phyloP scores from a whole-genome alignment of 305 asterid genomes.

The Andrographis paniculata region DNA sequence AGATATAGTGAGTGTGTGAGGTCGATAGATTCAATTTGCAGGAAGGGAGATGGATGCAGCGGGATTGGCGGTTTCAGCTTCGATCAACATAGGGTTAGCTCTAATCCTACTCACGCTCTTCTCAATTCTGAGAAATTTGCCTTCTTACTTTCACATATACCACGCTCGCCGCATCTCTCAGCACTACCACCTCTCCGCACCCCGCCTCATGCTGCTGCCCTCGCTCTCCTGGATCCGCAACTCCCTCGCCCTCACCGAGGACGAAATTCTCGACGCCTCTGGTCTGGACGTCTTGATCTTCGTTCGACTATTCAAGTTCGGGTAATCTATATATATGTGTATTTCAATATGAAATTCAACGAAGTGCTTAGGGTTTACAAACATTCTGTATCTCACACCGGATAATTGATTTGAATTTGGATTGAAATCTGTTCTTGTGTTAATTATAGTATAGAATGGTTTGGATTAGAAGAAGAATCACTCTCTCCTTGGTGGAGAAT shows the following conservation, averaged over 20 bases:
- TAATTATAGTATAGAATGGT: no score
- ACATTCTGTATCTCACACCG: no score
- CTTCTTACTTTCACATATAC: constrained; percentile 59
- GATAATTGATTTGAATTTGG: background rate
- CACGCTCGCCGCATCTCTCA: constrained; percentile 68
- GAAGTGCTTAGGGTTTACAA: no score
- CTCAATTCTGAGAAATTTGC: constrained; percentile 56
- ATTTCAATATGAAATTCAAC: no score
- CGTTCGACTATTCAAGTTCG: constrained; percentile 67
- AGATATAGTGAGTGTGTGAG: no score
- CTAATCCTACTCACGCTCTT: constrained; percentile 54
- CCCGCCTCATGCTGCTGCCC: constrained; percentile 45
- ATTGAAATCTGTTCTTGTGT: no score
- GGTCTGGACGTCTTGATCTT: constrained; percentile 81
- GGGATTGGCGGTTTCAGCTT: constrained; percentile 59
- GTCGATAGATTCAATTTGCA: no score
- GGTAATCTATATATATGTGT: no score
- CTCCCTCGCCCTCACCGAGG: constrained; percentile 46
- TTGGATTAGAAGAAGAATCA: no score
- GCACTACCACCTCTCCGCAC: constrained; percentile 37
- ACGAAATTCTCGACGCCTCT: constrained; percentile 55
- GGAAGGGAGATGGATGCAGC: constrained; percentile 49
- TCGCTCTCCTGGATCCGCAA: constrained; percentile 57
- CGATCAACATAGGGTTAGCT: constrained; percentile 71
- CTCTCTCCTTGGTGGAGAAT: no score